Conservation (phyloP, 495 filamentous ascomycete species). For the Xylaria cubensis region DNA sequence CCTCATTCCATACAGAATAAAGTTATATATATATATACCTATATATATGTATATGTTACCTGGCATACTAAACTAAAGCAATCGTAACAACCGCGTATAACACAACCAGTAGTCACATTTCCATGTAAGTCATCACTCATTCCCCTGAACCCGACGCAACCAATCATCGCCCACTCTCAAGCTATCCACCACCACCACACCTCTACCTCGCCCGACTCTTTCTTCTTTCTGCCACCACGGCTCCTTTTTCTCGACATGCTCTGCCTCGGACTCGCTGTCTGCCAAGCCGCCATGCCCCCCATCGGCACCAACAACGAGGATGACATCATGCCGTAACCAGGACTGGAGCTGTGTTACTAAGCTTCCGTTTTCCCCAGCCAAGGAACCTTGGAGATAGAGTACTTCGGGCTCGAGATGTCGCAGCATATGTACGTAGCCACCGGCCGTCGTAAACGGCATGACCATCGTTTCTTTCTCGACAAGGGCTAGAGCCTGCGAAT, state of each 20-base stretch:
- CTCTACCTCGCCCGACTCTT: constrained; percentile 82
- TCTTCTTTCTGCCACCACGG: constrained; percentile 84
- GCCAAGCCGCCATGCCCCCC: constrained; percentile 84
- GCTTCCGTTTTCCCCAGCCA: constrained; percentile 74
- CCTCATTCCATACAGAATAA: not conserved
- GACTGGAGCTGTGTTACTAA: constrained; percentile 73
- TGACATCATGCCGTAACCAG: constrained; percentile 84
- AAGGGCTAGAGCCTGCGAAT: constrained; percentile 73
- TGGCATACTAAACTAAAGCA: constrained; percentile 2
- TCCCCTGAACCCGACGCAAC: constrained; percentile 72
- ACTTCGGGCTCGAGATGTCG: constrained; percentile 81
- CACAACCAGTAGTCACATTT: not conserved
- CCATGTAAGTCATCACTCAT: constrained; percentile 58
- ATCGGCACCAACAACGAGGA: constrained; percentile 82
- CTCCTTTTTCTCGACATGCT: constrained; percentile 57
- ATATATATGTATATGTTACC: constrained; percentile 2
- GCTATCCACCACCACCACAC: constrained; percentile 84
- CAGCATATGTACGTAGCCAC: constrained; percentile 81
- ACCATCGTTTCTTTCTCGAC: constrained; percentile 86
- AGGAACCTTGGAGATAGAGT: constrained; percentile 83
- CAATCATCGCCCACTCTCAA: constrained; percentile 82
- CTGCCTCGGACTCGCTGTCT: constrained; percentile 85
- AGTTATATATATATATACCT: not conserved
- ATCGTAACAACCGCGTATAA: not conserved
- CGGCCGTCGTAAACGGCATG: constrained; percentile 81